These are phyloP conservation scores for Articulospora tetracladia DNA, from an alignment of 495 filamentous ascomycete species.

Conservation along the genomic window DNA sequence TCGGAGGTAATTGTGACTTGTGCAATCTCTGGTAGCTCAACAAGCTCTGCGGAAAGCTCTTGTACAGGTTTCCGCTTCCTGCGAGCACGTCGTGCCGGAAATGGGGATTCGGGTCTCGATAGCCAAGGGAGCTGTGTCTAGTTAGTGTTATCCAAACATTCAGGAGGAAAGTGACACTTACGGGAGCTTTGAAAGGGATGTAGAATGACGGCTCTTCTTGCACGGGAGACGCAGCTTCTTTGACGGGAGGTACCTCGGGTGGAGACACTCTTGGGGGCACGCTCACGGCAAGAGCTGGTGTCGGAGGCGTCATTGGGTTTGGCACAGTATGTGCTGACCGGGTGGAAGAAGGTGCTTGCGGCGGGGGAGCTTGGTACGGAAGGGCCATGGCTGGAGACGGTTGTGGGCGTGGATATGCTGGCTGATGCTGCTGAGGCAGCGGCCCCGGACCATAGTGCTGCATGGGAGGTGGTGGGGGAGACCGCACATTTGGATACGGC, in stretches of 20 bases:
- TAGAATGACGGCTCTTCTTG: conserved; percentile 10
- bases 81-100: conserved; percentile 50
- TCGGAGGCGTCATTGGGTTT: conserved; percentile 36
- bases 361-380: conserved; percentile 31
- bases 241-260: background rate
- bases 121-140: conserved; percentile 69
- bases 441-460: conserved; percentile 25
- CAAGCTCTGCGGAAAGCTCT: conserved; percentile 21
- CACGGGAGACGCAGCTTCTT: conserved; percentile 9
- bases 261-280: conserved; percentile 7
- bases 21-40: conserved; percentile 25
- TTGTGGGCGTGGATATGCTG: conserved; percentile 38
- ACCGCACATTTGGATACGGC: conserved; percentile 28
- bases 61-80: conserved; percentile 28
- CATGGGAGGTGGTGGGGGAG: conserved; percentile 23
- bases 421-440: conserved; percentile 36
- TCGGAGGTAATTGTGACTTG: conserved; percentile 25
- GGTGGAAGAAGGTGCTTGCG: conserved; percentile 34
- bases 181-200: conserved; percentile 57
- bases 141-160: conserved; percentile 9
- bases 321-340: conserved; percentile 39
- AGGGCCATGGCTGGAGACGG: conserved; percentile 36
- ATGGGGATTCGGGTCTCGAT: conserved; percentile 63
- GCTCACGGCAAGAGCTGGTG: conserved; percentile 19
- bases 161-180: conserved; percentile 39